Percentiles rank a stretch among this genome's conserved stretches.
phyloP scores from a whole-genome alignment of 2,329 filamentous ascomycete species.

The Thermoascus crustaceus region DNA sequence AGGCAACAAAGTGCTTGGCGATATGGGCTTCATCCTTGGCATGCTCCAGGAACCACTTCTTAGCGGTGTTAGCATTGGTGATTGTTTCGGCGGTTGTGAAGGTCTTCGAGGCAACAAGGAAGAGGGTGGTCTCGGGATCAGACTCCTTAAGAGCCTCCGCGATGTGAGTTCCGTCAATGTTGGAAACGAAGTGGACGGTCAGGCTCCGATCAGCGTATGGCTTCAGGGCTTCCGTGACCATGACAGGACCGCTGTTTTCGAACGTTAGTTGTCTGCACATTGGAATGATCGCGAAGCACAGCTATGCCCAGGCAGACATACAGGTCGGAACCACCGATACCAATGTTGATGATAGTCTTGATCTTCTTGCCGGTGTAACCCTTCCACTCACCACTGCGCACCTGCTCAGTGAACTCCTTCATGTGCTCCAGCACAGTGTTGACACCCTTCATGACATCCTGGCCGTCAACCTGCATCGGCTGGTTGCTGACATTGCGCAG shows the following conservation, averaged over 20 bases:
- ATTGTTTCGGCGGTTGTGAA: constrained; percentile 97
- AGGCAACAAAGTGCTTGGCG: constrained; percentile 96
- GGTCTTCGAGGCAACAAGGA: constrained; percentile 97
- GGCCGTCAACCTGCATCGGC: constrained; percentile 74
- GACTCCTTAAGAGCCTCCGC: constrained; percentile 83
- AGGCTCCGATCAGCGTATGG: constrained; percentile 78
- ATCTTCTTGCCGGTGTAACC: constrained; percentile 96
- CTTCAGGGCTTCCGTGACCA: constrained; percentile 97
- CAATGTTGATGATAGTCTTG: constrained; percentile 92
- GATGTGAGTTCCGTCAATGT: constrained; percentile 98
- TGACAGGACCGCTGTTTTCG: constrained; percentile 72
- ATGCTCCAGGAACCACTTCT: constrained; percentile 87
- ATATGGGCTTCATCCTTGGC: constrained; percentile 68
- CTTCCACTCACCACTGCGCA: constrained; percentile 93
- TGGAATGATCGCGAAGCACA: too few relatives aligned
- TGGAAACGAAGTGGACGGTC: constrained; percentile 96
- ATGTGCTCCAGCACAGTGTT: constrained; percentile 90
- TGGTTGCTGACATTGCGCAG: constrained; percentile 82
- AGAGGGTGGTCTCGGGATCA: constrained; percentile 95
- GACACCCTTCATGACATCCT: constrained; percentile 90
- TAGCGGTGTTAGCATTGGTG: constrained; percentile 95
- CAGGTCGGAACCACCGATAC: constrained; percentile 97
- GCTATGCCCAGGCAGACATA: constrained; percentile 46
- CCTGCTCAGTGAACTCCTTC: constrained; percentile 94
- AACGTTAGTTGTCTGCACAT: background rate